A percentile compares a stretch with the other conserved stretches of the same genome.
These are phyloP conservation scores for Kodamaea derodonti DNA, from an alignment of 1,139 yeast genomes.

Conservation along the genomic window DNA sequence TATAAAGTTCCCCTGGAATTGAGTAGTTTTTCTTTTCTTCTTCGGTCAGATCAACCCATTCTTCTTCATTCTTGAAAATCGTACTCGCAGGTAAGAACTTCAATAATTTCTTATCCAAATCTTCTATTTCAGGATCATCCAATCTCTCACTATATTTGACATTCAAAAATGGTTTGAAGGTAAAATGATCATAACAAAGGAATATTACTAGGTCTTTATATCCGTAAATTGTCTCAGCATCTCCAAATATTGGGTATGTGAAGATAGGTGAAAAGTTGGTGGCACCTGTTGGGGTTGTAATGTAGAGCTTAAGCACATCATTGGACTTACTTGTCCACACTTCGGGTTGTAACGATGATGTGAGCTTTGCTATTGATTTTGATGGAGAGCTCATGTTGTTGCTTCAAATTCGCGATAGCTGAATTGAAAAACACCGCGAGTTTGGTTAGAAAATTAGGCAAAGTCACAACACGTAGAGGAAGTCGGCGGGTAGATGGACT, in stretches of 20 bases:
- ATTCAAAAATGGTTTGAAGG: conserved; percentile 47
- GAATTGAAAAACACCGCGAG: too few species aligned
- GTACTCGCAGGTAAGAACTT: conserved; percentile 61
- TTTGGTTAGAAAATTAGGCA: too few species aligned
- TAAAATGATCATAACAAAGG: conserved; percentile 45
- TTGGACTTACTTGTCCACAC: conserved; percentile 16
- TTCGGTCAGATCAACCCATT: conserved; percentile 59
- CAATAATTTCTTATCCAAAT: conserved; percentile 49
- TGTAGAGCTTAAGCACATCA: conserved; percentile 14
- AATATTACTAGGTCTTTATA: conserved; percentile 59
- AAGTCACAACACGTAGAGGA: too few species aligned
- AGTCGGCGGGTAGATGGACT: too few species aligned
- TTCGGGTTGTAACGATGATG: conserved; percentile 15
- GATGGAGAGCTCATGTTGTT: neutral
- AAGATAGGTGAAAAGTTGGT: conserved; percentile 64
- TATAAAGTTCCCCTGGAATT: conserved; percentile 49
- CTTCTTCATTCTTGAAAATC: conserved; percentile 55
- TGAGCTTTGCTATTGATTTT: conserved; percentile 1
- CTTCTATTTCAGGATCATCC: conserved; percentile 46
- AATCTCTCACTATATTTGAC: conserved; percentile 55
- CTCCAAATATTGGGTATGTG: conserved; percentile 93
- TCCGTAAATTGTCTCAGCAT: conserved; percentile 85
- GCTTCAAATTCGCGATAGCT: too few species aligned
- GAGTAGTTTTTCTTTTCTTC: conserved; percentile 41
- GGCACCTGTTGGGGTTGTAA: conserved; percentile 55